Evolutionary conservation across 1,284 basidiomycete species (phyloP).

Genomic region (Moesziomyces sp.): DNA sequence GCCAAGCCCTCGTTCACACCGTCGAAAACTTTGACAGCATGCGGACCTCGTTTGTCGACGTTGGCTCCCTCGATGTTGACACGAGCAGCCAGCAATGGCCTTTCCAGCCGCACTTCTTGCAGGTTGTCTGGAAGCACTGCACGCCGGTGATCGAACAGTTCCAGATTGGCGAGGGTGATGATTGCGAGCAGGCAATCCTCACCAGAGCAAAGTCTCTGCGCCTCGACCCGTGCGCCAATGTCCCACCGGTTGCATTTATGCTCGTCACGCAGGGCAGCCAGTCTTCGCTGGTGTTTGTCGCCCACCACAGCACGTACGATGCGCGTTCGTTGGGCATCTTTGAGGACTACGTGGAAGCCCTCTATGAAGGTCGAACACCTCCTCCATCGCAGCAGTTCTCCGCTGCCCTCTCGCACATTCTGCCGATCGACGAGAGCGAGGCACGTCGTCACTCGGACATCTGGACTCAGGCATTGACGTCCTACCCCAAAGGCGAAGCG

Average conservation of each 20-base stretch:
- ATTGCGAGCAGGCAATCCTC: slow-evolving; percentile 19
- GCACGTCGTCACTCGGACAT: slow-evolving; percentile 10
- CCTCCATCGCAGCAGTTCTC: slow-evolving; percentile 34
- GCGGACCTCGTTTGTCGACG: slow-evolving; percentile 56
- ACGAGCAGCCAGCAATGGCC: slow-evolving; percentile 15
- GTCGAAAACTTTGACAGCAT: slow-evolving; percentile 47
- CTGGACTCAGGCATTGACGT: slow-evolving; percentile 39
- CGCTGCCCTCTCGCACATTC: slow-evolving; percentile 44
- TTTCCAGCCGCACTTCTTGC: slow-evolving; percentile 44
- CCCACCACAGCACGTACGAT: slow-evolving; percentile 63
- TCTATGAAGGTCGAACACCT: slow-evolving; percentile 16
- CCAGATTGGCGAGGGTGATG: slow-evolving; percentile 4
- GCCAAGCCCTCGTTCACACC: slow-evolving; percentile 25
- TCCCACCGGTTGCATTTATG: slow-evolving; percentile 37
- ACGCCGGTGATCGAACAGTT: slow-evolving; percentile 13
- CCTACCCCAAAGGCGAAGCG: slow-evolving; percentile 32
- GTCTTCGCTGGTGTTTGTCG: slow-evolving; percentile 28
- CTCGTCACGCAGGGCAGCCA: slow-evolving; percentile 26
- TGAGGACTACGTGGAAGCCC: slow-evolving; percentile 43
- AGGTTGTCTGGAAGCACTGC: slow-evolving; percentile 39
- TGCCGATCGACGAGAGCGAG: slow-evolving; percentile 42
- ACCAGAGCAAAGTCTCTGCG: slow-evolving; percentile 3
- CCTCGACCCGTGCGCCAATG: slow-evolving; percentile 23
- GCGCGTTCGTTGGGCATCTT: slow-evolving; percentile 52
- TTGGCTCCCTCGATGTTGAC: slow-evolving; percentile 25